Percentiles rank a stretch among this genome's conserved stretches.
phyloP scores from a whole-genome alignment of 352 stramenopile species.

The Thalassiosira delicatula region DNA sequence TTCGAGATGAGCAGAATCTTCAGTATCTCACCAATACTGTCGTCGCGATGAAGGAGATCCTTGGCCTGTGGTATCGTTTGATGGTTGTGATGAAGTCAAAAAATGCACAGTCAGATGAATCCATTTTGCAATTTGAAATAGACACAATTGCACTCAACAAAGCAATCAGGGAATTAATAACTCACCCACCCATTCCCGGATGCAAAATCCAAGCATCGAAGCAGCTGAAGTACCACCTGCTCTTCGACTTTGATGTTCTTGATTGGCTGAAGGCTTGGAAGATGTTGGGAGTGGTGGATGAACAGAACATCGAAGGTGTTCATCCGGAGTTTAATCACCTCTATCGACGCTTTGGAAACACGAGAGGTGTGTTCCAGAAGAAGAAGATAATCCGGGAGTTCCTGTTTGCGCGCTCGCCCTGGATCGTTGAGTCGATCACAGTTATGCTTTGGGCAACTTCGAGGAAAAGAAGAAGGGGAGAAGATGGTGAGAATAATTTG shows the following conservation, averaged over 20 bases:
- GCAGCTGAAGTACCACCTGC: neutral
- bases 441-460: too few species aligned
- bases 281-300: neutral
- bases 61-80: slow-evolving; percentile 3
- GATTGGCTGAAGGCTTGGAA: neutral
- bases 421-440: too few species aligned
- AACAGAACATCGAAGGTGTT: too few species aligned
- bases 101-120: neutral
- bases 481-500: slow-evolving; percentile 5
- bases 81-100: slow-evolving; percentile 22
- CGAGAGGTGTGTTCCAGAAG: slow-evolving; percentile 1
- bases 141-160: neutral
- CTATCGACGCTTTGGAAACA: neutral
- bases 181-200: neutral
- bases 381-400: neutral
- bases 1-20: neutral
- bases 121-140: neutral
- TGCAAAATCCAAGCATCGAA: neutral
- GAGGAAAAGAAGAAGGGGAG: slow-evolving; percentile 10
- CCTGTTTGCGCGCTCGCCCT: too few species aligned
- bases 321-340: neutral
- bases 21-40: neutral
- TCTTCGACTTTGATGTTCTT: neutral
- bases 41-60: neutral
- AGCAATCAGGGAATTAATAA: neutral